phyloP scores from a whole-genome alignment of 2,329 filamentous ascomycete species.

The Penicillium verrucosum region DNA sequence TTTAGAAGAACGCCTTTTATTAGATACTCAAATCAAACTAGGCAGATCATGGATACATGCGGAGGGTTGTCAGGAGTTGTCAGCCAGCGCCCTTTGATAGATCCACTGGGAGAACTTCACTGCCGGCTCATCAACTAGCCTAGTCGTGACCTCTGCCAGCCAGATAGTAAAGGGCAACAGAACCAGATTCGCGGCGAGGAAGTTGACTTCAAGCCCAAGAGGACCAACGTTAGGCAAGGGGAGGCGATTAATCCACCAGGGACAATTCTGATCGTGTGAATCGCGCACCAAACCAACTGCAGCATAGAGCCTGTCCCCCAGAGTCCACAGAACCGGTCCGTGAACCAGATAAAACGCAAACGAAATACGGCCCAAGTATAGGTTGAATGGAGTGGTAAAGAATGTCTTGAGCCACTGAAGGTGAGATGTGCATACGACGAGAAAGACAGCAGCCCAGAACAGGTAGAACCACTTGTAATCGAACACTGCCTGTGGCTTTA shows the following conservation, averaged over 20 bases:
- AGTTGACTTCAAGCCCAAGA: conserved; percentile 59
- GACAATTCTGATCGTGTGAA: conserved; percentile 50
- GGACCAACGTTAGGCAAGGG: conserved; percentile 56
- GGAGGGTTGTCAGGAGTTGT: not conserved
- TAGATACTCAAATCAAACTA: not conserved
- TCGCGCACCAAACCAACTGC: conserved; percentile 56
- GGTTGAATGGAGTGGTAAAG: conserved; percentile 58
- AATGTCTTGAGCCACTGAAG: conserved; percentile 57
- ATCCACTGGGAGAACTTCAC: conserved; percentile 58
- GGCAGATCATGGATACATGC: not conserved
- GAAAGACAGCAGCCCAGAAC: conserved; percentile 57
- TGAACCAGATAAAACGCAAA: conserved; percentile 64
- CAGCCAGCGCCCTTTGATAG: conserved; percentile 47
- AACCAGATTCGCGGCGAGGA: conserved; percentile 59
- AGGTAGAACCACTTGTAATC: conserved; percentile 68
- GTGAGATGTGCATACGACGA: conserved; percentile 57
- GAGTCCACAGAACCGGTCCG: conserved; percentile 57
- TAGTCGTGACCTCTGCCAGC: conserved; percentile 56
- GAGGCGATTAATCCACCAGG: conserved; percentile 57
- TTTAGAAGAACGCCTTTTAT: not conserved
- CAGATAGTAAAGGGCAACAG: conserved; percentile 59
- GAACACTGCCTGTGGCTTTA: conserved; percentile 64
- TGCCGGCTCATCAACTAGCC: conserved; percentile 57
- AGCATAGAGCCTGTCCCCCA: conserved; percentile 63
- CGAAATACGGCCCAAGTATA: conserved; percentile 61